Evolutionary conservation across 2,329 filamentous ascomycete species (phyloP).

Genomic region (Exophiala oligosperma): DNA sequence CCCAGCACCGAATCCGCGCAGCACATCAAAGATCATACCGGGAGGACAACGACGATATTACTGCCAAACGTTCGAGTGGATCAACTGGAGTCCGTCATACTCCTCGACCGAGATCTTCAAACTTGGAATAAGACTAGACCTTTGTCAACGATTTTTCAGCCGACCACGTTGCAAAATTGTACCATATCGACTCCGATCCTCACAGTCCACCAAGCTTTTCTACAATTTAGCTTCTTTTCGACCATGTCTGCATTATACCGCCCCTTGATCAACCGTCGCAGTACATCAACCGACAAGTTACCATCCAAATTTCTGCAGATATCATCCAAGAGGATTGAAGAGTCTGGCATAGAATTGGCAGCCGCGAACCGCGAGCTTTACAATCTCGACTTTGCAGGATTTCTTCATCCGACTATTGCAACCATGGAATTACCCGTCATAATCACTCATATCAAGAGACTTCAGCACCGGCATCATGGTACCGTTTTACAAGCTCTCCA

Average conservation of each 20-base stretch:
- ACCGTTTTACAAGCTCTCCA: neutral
- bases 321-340: neutral
- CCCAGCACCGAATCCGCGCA: neutral
- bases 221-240: neutral
- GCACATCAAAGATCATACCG: neutral
- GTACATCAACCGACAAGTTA: neutral
- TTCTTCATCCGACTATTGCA: neutral
- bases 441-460: constrained; percentile 1
- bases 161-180: neutral
- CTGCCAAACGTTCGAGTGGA: neutral
- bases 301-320: neutral
- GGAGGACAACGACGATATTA: neutral
- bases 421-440: neutral
- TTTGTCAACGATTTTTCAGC: constrained; percentile 1
- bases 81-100: neutral
- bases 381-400: neutral
- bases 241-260: constrained; percentile 1
- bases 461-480: neutral
- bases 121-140: neutral
- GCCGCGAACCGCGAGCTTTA: neutral
- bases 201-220: neutral
- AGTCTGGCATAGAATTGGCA: neutral
- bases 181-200: neutral
- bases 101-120: neutral
- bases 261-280: neutral